Conservation (phyloP, 192 early-diverging fungal species). For the Physocladia obscura region DNA sequence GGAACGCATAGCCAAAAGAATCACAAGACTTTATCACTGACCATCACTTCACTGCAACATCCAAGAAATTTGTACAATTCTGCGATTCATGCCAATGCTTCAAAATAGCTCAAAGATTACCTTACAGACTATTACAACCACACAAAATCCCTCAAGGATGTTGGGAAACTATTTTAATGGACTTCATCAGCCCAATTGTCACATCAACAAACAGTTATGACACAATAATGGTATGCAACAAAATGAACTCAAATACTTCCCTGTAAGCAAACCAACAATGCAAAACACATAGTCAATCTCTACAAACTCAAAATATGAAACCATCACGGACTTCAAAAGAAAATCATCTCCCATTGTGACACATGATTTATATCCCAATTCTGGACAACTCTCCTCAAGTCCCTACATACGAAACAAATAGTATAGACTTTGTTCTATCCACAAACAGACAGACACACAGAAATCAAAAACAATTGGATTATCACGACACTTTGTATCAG, state of each 20-base stretch:
- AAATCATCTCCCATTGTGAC: slow-evolving; percentile 46
- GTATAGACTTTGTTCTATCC: not conserved
- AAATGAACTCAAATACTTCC: slow-evolving; percentile 33
- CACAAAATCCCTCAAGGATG: slow-evolving; percentile 26
- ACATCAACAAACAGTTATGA: slow-evolving; percentile 9
- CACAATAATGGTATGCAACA: slow-evolving; percentile 46
- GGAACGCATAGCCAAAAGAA: slow-evolving; percentile 3
- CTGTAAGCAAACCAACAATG: not conserved
- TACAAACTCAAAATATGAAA: not conserved
- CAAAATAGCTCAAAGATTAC: slow-evolving; percentile 20
- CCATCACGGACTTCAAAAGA: slow-evolving; percentile 31
- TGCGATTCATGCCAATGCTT: slow-evolving; percentile 9
- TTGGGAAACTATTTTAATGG: slow-evolving; percentile 45
- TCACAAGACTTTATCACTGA: slow-evolving; percentile 14
- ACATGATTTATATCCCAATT: slow-evolving; percentile 41
- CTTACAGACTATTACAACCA: slow-evolving; percentile 41
- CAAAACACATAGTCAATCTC: not conserved
- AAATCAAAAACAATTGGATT: slow-evolving; percentile 22
- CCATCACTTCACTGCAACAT: not conserved
- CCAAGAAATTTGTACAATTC: not conserved
- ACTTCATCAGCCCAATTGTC: slow-evolving; percentile 41
- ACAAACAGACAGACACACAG: slow-evolving; percentile 34
- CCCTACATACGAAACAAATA: not conserved
- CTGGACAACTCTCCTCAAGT: slow-evolving; percentile 27
- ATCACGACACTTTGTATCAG: slow-evolving; percentile 41